These are phyloP conservation scores for Monosiga brevicollis DNA, from an alignment of 78 protist genomes.

Conservation along the genomic window DNA sequence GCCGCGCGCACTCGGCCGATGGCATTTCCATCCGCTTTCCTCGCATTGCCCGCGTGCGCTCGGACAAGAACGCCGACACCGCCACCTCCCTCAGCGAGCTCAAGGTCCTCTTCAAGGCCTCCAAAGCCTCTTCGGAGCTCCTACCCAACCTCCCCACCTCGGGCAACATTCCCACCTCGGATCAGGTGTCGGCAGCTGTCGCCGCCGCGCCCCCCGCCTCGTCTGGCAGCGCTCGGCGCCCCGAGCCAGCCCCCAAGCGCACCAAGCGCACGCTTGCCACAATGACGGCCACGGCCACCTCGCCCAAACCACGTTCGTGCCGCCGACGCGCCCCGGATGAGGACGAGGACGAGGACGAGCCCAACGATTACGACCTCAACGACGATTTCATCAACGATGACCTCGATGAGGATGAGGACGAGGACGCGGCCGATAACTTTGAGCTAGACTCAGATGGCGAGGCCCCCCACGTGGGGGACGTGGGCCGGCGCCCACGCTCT, in stretches of 20 bases:
- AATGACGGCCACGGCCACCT: neutral
- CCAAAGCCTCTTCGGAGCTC: neutral
- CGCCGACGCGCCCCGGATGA: neutral
- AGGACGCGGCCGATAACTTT: too few relatives aligned
- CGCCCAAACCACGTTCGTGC: neutral
- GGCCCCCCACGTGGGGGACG: too few relatives aligned
- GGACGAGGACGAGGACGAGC: neutral
- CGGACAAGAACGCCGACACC: constrained; percentile 38
- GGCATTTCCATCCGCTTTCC: constrained; percentile 70
- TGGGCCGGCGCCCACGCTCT: neutral
- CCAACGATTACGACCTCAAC: neutral
- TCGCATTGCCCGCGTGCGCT: constrained; percentile 29
- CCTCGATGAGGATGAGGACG: neutral
- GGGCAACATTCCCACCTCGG: neutral
- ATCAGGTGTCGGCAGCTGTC: neutral
- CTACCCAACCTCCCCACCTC: neutral
- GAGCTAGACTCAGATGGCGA: too few relatives aligned
- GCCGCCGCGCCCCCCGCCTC: too few relatives aligned
- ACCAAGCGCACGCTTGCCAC: neutral
- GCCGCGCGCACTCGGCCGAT: constrained; percentile 33
- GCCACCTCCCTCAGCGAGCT: constrained; percentile 14
- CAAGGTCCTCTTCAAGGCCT: neutral
- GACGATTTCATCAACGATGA: neutral
- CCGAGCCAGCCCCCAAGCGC: too few relatives aligned
- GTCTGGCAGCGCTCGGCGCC: too few relatives aligned